A percentile compares a stretch with the other conserved stretches of the same genome.
phyloP scores from a whole-genome alignment of 192 early-diverging fungal species.

The Coemansia interrupta region DNA sequence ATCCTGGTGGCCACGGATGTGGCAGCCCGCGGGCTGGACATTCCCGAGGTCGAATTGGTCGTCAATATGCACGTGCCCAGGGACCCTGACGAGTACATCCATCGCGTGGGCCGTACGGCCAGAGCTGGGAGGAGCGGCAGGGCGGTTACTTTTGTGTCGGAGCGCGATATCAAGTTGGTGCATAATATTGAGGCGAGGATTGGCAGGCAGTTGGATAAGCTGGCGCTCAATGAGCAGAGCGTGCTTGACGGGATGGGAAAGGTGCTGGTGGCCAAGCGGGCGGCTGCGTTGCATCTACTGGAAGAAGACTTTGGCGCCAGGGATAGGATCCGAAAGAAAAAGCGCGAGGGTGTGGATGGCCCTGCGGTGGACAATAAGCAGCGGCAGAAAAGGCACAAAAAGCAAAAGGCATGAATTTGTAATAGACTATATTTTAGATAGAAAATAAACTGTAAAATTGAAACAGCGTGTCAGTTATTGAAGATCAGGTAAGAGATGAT shows the following conservation, averaged over 20 bases:
- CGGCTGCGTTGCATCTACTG: constrained; percentile 58
- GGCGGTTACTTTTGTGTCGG: constrained; percentile 81
- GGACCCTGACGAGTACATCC: constrained; percentile 95
- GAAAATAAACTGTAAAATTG: too few relatives aligned
- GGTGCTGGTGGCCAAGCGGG: constrained; percentile 82
- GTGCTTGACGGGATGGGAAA: constrained; percentile 82
- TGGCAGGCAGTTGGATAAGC: constrained; percentile 78
- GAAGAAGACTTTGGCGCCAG: constrained; percentile 50
- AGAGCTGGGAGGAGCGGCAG: constrained; percentile 91
- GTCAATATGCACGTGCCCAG: constrained; percentile 95
- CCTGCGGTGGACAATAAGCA: background rate
- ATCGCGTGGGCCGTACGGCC: constrained; percentile 96
- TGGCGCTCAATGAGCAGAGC: constrained; percentile 71
- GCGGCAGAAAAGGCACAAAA: constrained; percentile 1
- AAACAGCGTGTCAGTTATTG: too few relatives aligned
- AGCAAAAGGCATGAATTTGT: constrained; percentile 1
- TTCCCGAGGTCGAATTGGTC: constrained; percentile 88
- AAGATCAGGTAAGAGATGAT: too few relatives aligned
- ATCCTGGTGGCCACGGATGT: constrained; percentile 97
- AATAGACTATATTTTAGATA: too few relatives aligned
- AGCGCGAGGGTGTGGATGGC: constrained; percentile 9
- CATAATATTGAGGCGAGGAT: constrained; percentile 87
- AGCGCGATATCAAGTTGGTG: constrained; percentile 81
- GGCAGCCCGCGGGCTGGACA: constrained; percentile 96
- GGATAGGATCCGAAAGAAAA: constrained; percentile 36